Evolutionary conservation across 106 monocot species (phyloP).

Genomic region (Phalaenopsis aphrodite): DNA sequence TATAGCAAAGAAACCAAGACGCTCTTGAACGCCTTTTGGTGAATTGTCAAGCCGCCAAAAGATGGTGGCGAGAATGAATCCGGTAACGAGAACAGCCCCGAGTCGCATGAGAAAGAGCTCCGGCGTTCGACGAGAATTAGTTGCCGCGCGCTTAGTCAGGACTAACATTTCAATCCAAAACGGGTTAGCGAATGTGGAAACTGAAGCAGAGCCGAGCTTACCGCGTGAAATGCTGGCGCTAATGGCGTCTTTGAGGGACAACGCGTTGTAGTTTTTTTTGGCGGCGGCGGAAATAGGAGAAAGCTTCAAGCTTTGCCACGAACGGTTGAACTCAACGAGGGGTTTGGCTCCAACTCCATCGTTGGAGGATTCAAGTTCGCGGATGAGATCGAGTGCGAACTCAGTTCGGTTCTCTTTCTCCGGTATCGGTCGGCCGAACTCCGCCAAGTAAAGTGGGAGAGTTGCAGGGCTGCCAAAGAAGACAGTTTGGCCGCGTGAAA

Average conservation of each 20-base stretch:
- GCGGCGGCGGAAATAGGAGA: background rate
- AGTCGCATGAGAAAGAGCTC: constrained; percentile 63
- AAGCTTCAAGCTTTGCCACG: constrained; percentile 20
- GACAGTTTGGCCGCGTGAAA: constrained; percentile 67
- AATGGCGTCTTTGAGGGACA: constrained; percentile 75
- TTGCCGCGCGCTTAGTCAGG: constrained; percentile 34
- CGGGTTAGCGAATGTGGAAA: constrained; percentile 71
- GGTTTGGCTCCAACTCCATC: constrained; percentile 19
- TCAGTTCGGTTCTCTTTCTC: constrained; percentile 82
- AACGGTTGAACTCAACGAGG: constrained; percentile 57
- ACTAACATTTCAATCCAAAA: constrained; percentile 58
- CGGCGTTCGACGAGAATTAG: constrained; percentile 47
- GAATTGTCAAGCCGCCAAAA: constrained; percentile 86
- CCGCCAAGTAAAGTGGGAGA: constrained; percentile 51
- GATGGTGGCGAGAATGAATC: constrained; percentile 86
- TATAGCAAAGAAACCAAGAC: constrained; percentile 91
- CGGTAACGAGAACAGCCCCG: constrained; percentile 69
- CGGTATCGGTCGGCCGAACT: constrained; percentile 73
- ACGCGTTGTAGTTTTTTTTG: background rate
- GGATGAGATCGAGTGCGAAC: constrained; percentile 79
- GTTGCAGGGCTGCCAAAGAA: constrained; percentile 47
- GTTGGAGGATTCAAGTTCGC: constrained; percentile 45
- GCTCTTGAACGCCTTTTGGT: constrained; percentile 80
- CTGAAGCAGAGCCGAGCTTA: constrained; percentile 41
- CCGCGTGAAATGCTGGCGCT: constrained; percentile 77